phyloP scores from a whole-genome alignment of 2,329 filamentous ascomycete species.

The Aspergillus sp. region DNA sequence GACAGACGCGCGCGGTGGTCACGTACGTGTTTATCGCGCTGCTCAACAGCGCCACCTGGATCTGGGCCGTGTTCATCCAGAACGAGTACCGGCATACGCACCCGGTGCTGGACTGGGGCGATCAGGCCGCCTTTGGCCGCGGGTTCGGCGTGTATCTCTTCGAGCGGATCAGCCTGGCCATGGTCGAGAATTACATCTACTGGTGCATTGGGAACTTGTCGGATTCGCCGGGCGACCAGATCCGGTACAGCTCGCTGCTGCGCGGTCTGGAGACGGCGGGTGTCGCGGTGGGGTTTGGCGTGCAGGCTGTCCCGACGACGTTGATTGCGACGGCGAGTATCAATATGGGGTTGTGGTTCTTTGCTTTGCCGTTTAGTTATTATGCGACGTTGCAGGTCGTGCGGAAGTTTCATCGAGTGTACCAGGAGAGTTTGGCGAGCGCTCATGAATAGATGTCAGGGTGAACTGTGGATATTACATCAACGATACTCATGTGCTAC shows the following conservation, averaged over 20 bases:
- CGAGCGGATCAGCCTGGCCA: slow-evolving; percentile 38
- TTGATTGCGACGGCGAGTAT: slow-evolving; percentile 47
- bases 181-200: slow-evolving; percentile 49
- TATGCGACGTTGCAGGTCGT: slow-evolving; percentile 46
- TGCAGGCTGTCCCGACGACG: slow-evolving; percentile 45
- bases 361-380: slow-evolving; percentile 45
- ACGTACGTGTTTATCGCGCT: slow-evolving; percentile 43
- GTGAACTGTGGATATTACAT: too few species aligned
- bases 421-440: not conserved
- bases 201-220: slow-evolving; percentile 49
- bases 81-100: slow-evolving; percentile 46
- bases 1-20: slow-evolving; percentile 40
- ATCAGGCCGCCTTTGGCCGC: slow-evolving; percentile 40
- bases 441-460: not conserved
- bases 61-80: slow-evolving; percentile 49
- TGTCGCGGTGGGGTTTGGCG: slow-evolving; percentile 44
- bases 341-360: slow-evolving; percentile 44
- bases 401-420: slow-evolving; percentile 30
- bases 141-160: slow-evolving; percentile 47
- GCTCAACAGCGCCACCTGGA: slow-evolving; percentile 47
- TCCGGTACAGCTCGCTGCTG: slow-evolving; percentile 46
- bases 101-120: slow-evolving; percentile 46
- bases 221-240: slow-evolving; percentile 45
- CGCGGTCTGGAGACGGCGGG: slow-evolving; percentile 44
- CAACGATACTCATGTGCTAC: too few species aligned